These are phyloP conservation scores for Solanum sparsipilum DNA, from an alignment of 257 asterid species.

Conservation along the genomic window DNA sequence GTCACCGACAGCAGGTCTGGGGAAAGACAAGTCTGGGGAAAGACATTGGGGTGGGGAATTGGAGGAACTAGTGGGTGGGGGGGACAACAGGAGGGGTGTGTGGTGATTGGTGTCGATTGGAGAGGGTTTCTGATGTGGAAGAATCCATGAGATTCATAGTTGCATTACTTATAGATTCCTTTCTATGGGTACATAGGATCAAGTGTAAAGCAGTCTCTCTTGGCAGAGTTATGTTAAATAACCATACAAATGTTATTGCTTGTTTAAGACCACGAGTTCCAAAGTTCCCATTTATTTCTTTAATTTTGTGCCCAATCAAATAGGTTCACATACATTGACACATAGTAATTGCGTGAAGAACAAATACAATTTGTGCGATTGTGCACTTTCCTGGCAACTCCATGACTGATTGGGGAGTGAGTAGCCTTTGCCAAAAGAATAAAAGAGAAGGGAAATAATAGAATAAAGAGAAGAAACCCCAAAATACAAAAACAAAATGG, in stretches of 20 bases:
- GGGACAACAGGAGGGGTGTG: not conserved
- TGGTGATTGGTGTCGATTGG: not conserved
- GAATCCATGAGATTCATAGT: not conserved
- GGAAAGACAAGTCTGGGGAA: not conserved
- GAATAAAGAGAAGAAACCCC: not conserved
- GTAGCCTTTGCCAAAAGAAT: not conserved
- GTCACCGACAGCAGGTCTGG: not conserved
- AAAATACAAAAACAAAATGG: not conserved
- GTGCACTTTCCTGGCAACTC: not conserved
- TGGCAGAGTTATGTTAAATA: not conserved
- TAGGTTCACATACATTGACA: not conserved
- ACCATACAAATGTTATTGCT: not conserved
- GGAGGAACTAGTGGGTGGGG: not conserved
- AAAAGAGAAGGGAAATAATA: not conserved
- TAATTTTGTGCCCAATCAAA: not conserved
- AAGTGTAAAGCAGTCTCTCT: not conserved
- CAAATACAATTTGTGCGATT: not conserved
- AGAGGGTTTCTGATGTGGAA: not conserved
- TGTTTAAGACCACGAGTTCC: not conserved
- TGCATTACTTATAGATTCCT: not conserved
- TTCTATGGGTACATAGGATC: not conserved
- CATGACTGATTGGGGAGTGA: not conserved
- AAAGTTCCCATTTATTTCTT: not conserved
- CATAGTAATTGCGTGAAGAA: not conserved
- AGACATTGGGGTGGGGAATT: not conserved